phyloP scores from a whole-genome alignment of 164 flowering plant genomes.

The Platanus orientalis region DNA sequence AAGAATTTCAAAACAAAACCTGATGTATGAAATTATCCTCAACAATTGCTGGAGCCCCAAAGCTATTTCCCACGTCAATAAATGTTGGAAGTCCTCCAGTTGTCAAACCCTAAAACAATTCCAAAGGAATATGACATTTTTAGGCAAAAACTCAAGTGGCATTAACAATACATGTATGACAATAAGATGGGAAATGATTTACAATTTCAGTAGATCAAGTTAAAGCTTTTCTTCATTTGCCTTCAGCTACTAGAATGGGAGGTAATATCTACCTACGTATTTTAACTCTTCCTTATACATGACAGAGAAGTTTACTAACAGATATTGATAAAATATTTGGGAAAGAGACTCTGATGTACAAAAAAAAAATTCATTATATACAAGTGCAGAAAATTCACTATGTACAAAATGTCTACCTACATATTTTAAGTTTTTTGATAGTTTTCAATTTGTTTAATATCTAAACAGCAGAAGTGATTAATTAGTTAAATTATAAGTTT shows the following conservation, averaged over 20 bases:
- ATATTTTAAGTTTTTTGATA: too few relatives aligned
- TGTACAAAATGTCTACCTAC: too few relatives aligned
- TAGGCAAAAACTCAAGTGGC: background rate
- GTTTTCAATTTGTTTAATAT: too few relatives aligned
- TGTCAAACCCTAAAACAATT: slow-evolving; percentile 70
- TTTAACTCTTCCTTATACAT: background rate
- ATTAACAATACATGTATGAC: slow-evolving; percentile 1
- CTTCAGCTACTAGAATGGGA: background rate
- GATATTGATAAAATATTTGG: too few relatives aligned
- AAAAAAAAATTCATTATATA: too few relatives aligned
- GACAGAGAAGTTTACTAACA: too few relatives aligned
- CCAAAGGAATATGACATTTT: slow-evolving; percentile 6
- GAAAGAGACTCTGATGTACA: too few relatives aligned
- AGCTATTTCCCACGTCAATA: slow-evolving; percentile 95
- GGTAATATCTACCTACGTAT: background rate
- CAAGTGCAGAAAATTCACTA: too few relatives aligned
- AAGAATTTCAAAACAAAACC: slow-evolving; percentile 30
- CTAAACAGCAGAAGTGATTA: too few relatives aligned
- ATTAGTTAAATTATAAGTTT: too few relatives aligned
- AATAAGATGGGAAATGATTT: background rate
- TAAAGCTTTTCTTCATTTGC: background rate
- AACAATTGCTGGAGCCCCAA: slow-evolving; percentile 93
- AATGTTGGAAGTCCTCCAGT: slow-evolving; percentile 98
- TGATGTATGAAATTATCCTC: slow-evolving; percentile 91
- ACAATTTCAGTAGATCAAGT: background rate